These are phyloP conservation scores for Cornus kousa DNA, from an alignment of 148 eudicot species.

Conservation along the genomic window DNA sequence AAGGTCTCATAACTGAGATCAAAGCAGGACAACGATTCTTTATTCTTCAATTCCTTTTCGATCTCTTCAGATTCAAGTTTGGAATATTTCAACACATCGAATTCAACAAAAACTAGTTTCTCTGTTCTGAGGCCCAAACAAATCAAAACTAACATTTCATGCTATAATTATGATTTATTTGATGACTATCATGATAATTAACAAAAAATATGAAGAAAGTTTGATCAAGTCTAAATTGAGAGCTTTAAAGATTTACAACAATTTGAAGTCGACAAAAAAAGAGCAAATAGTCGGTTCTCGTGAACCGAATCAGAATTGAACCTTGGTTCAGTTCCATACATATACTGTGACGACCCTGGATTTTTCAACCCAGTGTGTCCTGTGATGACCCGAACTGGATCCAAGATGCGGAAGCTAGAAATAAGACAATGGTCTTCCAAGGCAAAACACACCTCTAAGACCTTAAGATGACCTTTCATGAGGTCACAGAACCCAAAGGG, in stretches of 20 bases:
- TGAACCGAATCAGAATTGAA: too few species aligned
- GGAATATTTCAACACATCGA: conserved; percentile 30
- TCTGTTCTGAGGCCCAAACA: conserved; percentile 40
- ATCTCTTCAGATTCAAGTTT: conserved; percentile 48
- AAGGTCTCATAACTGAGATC: conserved; percentile 11
- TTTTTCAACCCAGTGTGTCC: too few species aligned
- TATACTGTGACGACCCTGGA: too few species aligned
- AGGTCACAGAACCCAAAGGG: too few species aligned
- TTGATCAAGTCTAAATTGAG: conserved; percentile 42
- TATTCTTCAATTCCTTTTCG: conserved; percentile 52
- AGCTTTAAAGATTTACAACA: conserved; percentile 55
- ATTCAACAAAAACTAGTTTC: conserved; percentile 29
- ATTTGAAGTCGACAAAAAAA: conserved; percentile 56
- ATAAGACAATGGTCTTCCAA: too few species aligned
- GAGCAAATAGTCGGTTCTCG: too few species aligned
- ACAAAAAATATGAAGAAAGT: background rate
- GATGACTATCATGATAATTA: conserved; percentile 18
- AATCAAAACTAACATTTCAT: conserved; percentile 26
- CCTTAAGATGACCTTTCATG: too few species aligned
- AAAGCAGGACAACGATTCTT: conserved; percentile 28
- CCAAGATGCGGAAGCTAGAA: too few species aligned
- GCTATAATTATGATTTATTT: too few species aligned
- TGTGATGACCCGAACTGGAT: too few species aligned
- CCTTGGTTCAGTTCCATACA: too few species aligned
- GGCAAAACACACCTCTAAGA: too few species aligned